Conservation (phyloP, 441 rosid genomes). For the Euphorbia schlechtendalii region DNA sequence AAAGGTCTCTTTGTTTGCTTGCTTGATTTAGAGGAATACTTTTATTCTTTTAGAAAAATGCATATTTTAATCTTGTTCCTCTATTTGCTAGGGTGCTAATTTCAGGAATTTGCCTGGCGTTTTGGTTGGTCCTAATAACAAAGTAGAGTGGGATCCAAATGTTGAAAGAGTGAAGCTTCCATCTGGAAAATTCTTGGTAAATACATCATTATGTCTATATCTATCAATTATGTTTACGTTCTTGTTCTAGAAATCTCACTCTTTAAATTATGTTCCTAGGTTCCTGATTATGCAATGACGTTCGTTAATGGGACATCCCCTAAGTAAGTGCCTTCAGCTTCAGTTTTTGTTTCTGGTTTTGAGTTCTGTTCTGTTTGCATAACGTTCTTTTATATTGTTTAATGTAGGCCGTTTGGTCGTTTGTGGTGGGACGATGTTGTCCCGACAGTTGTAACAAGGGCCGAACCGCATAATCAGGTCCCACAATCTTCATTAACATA, state of each 20-base stretch:
- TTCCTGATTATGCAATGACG: slow-evolving; percentile 16
- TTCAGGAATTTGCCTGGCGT: slow-evolving; percentile 15
- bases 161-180: slow-evolving; percentile 14
- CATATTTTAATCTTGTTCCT: neutral
- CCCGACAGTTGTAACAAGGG: slow-evolving; percentile 18
- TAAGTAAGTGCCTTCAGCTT: slow-evolving; percentile 2
- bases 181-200: slow-evolving; percentile 15
- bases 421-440: slow-evolving; percentile 17
- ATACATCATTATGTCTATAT: neutral
- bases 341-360: neutral
- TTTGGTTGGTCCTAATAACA: slow-evolving; percentile 9
- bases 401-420: slow-evolving; percentile 17
- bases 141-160: slow-evolving; percentile 1
- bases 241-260: neutral
- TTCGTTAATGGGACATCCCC: slow-evolving; percentile 9
- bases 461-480: slow-evolving; percentile 21
- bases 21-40: neutral
- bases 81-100: slow-evolving; percentile 13
- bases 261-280: neutral
- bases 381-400: neutral
- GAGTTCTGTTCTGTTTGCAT: neutral
- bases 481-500: neutral
- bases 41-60: neutral
- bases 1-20: neutral
- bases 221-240: neutral